Evolutionary conservation across 2,329 filamentous ascomycete genomes (phyloP), one percentile per base, ranked within the genome.

Genomic region (Raffaelea albimanens): DNA sequence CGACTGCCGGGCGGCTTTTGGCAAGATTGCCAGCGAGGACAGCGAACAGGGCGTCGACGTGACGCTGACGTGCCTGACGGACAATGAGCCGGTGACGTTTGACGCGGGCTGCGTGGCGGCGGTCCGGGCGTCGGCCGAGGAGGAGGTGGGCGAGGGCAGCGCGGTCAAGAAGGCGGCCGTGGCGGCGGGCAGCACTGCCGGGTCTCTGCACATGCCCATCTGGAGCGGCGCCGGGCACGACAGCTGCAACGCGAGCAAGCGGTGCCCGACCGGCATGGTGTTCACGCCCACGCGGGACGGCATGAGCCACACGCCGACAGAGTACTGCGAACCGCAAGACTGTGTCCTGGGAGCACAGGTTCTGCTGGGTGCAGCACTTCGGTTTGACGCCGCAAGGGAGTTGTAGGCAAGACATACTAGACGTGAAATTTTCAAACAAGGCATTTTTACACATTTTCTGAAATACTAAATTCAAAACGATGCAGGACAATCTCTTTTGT

Each of bases 101-200:
- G 71, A 87, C 55, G 60, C 71, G 5, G 77, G 80, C 53, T 88
- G 84, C 58, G 81, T 89, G 47, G 60, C 65, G 1, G 82, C 80
- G 38, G 81, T 88, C 4, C 68, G 74, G 45, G 68, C 75, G 38
- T 78, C 82, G n/a, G 80, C 82, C 0, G 49, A 46, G 5, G 50
- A 22, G 2, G 48, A 39, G 33, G 20, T 43, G 10, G 39, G 43
- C 29, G 23, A 3, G n/a, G 33, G 3, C 16, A n/a, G 16, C 23
- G 33, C 25, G 7, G 25, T 29, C 25, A 7, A 25, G 3, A 1
- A 19, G 14, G 10, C 16, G 29, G 5, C 38, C 16, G 3, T 29
- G 10, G 19, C 3, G 14, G 23, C 5, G n/a, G 33, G 22, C 25
- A 29, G 25, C 25, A 7, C 25, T 7, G 13, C 25, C 29, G 34